These are phyloP conservation scores for Dothistroma pini DNA, from an alignment of 2,329 filamentous ascomycete species.

Conservation along the genomic window DNA sequence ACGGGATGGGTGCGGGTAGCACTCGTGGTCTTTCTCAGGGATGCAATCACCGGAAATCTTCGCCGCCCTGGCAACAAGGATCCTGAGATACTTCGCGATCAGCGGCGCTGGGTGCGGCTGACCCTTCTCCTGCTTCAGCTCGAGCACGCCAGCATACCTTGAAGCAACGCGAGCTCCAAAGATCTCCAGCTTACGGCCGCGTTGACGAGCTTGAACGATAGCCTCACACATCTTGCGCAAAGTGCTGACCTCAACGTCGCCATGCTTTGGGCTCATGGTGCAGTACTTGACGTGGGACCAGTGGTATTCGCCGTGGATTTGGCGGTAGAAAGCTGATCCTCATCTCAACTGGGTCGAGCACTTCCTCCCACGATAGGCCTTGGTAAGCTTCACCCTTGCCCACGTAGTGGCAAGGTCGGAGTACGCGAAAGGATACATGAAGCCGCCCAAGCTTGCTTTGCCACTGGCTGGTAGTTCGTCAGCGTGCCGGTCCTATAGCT, in stretches of 20 bases:
- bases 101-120: neutral
- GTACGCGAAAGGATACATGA: neutral
- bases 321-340: neutral
- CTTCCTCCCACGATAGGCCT: neutral
- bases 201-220: neutral
- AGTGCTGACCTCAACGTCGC: neutral
- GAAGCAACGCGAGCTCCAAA: neutral
- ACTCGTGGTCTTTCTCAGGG: neutral
- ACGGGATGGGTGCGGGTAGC: neutral
- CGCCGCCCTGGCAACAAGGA: neutral
- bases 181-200: neutral
- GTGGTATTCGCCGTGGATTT: neutral
- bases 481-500: too few species aligned
- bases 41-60: neutral
- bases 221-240: neutral
- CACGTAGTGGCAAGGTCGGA: constrained; percentile 1
- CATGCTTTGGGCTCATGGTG: neutral
- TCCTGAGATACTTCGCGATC: neutral
- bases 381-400: neutral
- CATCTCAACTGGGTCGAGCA: neutral
- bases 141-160: neutral
- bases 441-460: too few species aligned
- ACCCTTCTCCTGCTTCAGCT: neutral
- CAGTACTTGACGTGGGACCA: neutral
- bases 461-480: too few species aligned